Evolutionary conservation across 371 early-diverging fungal species (phyloP).

Genomic region (Coemansia sp.): DNA sequence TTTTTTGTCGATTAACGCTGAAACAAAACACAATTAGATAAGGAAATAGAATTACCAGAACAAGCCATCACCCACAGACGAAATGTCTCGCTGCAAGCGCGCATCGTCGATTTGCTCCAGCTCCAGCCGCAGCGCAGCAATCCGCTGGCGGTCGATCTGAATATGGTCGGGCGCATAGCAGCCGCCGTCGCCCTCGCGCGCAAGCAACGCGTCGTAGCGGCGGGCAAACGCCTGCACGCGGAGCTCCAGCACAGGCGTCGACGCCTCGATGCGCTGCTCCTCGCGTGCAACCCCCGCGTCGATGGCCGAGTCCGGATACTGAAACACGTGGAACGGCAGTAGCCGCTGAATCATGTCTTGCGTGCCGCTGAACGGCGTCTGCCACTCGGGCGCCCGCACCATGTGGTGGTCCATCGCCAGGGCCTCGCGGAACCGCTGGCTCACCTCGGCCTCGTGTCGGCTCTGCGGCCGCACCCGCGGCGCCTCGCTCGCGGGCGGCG

Average conservation of each 20-base stretch:
- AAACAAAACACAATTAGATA: too few species aligned
- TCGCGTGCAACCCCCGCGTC: conserved; percentile 41
- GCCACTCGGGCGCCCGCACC: conserved; percentile 56
- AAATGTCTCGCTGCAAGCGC: conserved; percentile 34
- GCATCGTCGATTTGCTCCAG: conserved; percentile 20
- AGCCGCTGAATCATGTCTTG: conserved; percentile 65
- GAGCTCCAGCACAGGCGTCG: neutral
- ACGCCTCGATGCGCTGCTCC: conserved; percentile 6
- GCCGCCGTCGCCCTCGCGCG: conserved; percentile 17
- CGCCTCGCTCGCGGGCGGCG: neutral
- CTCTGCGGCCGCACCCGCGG: conserved; percentile 2
- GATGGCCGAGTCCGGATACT: conserved; percentile 63
- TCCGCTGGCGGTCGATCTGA: conserved; percentile 22
- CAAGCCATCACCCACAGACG: conserved; percentile 9
- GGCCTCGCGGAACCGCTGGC: conserved; percentile 44
- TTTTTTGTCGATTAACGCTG: too few species aligned
- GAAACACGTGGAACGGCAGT: conserved; percentile 72
- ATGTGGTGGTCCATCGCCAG: conserved; percentile 56
- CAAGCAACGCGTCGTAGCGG: conserved; percentile 19
- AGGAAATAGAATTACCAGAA: neutral
- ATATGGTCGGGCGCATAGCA: conserved; percentile 18
- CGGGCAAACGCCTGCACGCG: conserved; percentile 10
- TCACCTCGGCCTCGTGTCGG: conserved; percentile 31
- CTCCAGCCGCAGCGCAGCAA: conserved; percentile 9
- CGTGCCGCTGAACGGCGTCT: conserved; percentile 60